phyloP scores from a whole-genome alignment of 2,329 filamentous ascomycete species.

The Penicillium corylophilum region DNA sequence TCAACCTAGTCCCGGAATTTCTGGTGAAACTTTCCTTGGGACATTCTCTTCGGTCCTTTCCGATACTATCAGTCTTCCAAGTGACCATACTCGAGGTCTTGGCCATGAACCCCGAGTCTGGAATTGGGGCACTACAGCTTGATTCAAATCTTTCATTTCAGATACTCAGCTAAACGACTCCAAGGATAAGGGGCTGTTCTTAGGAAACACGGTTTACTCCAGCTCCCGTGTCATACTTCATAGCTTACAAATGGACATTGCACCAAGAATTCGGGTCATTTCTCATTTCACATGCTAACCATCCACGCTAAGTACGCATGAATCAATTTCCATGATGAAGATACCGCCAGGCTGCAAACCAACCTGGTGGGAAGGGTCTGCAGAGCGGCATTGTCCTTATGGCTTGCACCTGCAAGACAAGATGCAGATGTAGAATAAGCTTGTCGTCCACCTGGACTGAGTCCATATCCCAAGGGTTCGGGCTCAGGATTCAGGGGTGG shows the following conservation, averaged over 20 bases:
- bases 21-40: no score
- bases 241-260: not conserved
- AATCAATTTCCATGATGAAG: not conserved
- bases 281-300: not conserved
- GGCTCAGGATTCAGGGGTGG: slow-evolving; percentile 9
- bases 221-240: no score
- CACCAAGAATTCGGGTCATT: not conserved
- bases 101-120: no score
- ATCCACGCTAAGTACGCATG: not conserved
- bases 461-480: not conserved
- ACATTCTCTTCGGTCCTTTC: no score
- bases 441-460: slow-evolving; percentile 17
- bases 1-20: no score
- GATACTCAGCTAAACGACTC: no score
- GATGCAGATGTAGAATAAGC: slow-evolving; percentile 18
- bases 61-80: no score
- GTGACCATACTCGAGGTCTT: no score
- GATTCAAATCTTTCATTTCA: no score
- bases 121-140: no score
- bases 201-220: no score
- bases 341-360: not conserved
- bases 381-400: not conserved
- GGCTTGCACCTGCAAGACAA: not conserved
- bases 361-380: not conserved
- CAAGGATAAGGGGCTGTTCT: no score